Evolutionary conservation across 805 yeast species (phyloP).

Genomic region (Tetrapisispora namnaoensis): DNA sequence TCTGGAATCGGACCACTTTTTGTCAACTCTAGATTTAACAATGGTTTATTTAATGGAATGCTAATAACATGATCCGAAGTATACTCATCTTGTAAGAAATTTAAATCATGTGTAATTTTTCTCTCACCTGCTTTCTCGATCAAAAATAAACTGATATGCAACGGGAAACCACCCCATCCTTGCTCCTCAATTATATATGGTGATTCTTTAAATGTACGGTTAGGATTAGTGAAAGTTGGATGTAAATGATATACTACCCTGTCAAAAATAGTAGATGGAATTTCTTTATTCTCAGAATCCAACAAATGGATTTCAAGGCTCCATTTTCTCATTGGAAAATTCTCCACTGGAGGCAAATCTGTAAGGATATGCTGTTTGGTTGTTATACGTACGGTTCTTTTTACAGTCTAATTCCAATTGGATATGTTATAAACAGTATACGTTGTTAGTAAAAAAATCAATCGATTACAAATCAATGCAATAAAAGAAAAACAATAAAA

Average conservation of each 20-base stretch:
- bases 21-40: constrained; percentile 56
- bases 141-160: constrained; percentile 66
- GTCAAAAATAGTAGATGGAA: constrained; percentile 87
- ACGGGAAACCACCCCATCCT: constrained; percentile 98
- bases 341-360: constrained; percentile 79
- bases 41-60: constrained; percentile 69
- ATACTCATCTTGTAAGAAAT: constrained; percentile 71
- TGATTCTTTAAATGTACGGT: constrained; percentile 64
- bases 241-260: constrained; percentile 89
- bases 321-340: constrained; percentile 94
- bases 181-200: constrained; percentile 86
- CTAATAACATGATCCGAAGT: constrained; percentile 67
- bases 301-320: constrained; percentile 65
- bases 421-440: not conserved
- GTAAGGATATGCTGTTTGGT: constrained; percentile 77
- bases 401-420: constrained; percentile 35
- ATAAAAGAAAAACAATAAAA: not conserved
- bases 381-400: constrained; percentile 79
- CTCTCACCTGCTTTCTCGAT: constrained; percentile 89
- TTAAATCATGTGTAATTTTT: constrained; percentile 80
- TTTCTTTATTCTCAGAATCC: constrained; percentile 69
- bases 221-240: constrained; percentile 90
- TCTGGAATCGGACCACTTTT: constrained; percentile 81
- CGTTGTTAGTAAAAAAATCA: not conserved
- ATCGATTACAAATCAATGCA: not conserved